These are phyloP conservation scores for Trypanosoma cruzi DNA, from an alignment of 208 protist species.

Conservation along the genomic window DNA sequence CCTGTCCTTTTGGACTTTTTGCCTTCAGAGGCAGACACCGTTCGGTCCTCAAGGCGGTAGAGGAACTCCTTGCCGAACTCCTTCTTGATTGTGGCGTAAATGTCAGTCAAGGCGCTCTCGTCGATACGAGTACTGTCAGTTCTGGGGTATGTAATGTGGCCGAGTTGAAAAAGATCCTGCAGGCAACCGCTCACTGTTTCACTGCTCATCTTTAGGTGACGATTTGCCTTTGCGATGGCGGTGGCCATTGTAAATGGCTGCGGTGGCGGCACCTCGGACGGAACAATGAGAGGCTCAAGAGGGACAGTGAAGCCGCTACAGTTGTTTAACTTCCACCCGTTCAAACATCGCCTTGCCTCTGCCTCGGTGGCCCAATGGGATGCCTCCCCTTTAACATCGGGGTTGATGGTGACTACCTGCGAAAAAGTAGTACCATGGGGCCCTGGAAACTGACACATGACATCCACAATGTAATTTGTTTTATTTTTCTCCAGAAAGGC, in stretches of 20 bases:
- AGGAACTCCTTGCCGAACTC: slow-evolving; percentile 96
- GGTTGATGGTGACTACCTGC: slow-evolving; percentile 55
- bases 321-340: slow-evolving; percentile 20
- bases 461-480: slow-evolving; percentile 50
- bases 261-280: slow-evolving; percentile 47
- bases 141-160: slow-evolving; percentile 91
- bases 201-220: slow-evolving; percentile 80
- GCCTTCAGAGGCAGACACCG: slow-evolving; percentile 77
- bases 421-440: slow-evolving; percentile 40
- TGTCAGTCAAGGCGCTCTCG: slow-evolving; percentile 96
- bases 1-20: slow-evolving; percentile 93
- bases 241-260: slow-evolving; percentile 91
- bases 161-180: slow-evolving; percentile 91
- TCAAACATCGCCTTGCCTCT: slow-evolving; percentile 28
- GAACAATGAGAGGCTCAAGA: slow-evolving; percentile 33
- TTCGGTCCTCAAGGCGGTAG: slow-evolving; percentile 67
- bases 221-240: slow-evolving; percentile 85
- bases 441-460: slow-evolving; percentile 63
- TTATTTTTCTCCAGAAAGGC: slow-evolving; percentile 66
- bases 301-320: slow-evolving; percentile 25
- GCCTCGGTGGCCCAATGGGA: slow-evolving; percentile 17
- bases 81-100: slow-evolving; percentile 98
- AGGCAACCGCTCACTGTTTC: slow-evolving; percentile 74
- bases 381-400: slow-evolving; percentile 12
- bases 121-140: slow-evolving; percentile 91